A percentile compares a stretch with the other conserved stretches of the same genome.
phyloP scores from a whole-genome alignment of 208 protist genomes.

The Acanthamoeba quina region DNA sequence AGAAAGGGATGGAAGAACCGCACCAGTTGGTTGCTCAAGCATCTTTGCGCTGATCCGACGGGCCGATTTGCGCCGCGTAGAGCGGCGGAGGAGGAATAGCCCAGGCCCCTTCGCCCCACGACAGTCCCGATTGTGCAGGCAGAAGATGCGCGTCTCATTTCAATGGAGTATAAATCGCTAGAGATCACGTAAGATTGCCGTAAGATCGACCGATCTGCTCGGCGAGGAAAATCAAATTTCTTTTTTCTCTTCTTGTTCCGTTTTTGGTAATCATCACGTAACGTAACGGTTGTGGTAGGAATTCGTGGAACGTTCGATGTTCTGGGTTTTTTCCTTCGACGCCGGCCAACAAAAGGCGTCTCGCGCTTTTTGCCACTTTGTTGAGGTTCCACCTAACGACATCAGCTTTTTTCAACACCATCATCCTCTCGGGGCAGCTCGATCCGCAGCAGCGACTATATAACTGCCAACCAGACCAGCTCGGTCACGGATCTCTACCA shows the following conservation, averaged over 20 bases:
- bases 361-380: not conserved
- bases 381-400: constrained; percentile 52
- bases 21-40: not conserved
- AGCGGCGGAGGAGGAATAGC: not conserved
- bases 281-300: not conserved
- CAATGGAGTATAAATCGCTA: not conserved
- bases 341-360: not conserved
- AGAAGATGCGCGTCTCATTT: not conserved
- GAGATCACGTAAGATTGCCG: not conserved
- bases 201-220: too few relatives aligned
- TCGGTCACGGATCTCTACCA: not conserved
- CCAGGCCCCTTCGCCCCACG: not conserved
- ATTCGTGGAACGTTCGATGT: not conserved
- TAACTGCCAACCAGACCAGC: not conserved
- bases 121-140: not conserved
- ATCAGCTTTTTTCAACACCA: not conserved
- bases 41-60: not conserved
- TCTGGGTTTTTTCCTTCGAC: not conserved
- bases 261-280: not conserved
- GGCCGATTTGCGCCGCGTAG: not conserved
- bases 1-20: too few relatives aligned
- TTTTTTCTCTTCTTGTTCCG: not conserved
- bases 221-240: not conserved
- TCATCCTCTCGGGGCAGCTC: not conserved
- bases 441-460: not conserved